Conservation (phyloP, 176 grass and related monocot genomes). For the Triticum monococcum region DNA sequence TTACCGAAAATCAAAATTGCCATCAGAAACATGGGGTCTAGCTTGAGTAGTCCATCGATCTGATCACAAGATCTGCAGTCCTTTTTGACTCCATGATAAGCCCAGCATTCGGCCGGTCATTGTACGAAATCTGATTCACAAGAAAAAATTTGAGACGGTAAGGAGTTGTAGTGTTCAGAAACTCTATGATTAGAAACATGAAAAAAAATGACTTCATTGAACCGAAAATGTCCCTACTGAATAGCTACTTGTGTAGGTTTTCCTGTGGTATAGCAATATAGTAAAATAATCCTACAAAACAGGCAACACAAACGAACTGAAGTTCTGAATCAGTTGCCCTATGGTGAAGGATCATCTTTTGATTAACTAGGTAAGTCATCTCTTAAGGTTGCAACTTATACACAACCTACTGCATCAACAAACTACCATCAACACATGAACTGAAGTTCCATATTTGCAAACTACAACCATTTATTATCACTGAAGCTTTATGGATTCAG, state of each 20-base stretch:
- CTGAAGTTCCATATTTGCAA: background rate
- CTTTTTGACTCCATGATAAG: conserved; percentile 70
- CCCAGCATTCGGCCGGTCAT: conserved; percentile 88
- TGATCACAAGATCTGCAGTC: conserved; percentile 82
- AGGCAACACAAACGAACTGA: background rate
- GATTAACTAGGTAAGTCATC: conserved; percentile 19
- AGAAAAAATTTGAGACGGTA: background rate
- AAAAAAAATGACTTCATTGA: background rate
- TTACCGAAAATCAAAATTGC: background rate
- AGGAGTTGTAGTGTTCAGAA: background rate
- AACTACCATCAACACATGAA: background rate
- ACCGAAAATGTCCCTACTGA: background rate
- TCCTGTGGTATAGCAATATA: background rate
- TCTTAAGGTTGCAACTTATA: background rate
- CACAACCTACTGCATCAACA: background rate
- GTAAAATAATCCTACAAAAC: background rate
- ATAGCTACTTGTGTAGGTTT: background rate
- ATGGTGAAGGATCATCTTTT: conserved; percentile 15
- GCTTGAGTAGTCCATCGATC: conserved; percentile 56
- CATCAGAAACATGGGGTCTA: conserved; percentile 7
- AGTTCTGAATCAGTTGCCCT: too few species aligned
- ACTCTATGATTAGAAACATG: background rate
- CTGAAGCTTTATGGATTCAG: background rate
- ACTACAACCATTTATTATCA: background rate
- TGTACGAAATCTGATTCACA: conserved; percentile 71